These are phyloP conservation scores for Monosporascus sp. DNA, from an alignment of 2,329 filamentous ascomycete species.

Conservation along the genomic window DNA sequence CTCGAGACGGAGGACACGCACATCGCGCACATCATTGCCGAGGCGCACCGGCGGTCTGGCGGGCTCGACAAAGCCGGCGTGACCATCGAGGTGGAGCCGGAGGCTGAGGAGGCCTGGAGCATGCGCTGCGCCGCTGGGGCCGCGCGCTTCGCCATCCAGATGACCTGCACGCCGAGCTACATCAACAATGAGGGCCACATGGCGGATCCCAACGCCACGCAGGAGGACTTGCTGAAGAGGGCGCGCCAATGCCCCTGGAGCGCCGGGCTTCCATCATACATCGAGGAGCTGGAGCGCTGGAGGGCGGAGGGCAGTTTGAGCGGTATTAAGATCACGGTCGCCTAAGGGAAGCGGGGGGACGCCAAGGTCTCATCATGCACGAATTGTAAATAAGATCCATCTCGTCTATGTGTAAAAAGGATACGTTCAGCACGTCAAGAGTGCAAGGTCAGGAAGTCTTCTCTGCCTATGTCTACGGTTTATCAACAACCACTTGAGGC, in stretches of 20 bases:
- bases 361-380: too few species aligned
- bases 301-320: constrained; percentile 24
- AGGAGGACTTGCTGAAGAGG: constrained; percentile 27
- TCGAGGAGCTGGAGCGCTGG: constrained; percentile 23
- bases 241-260: constrained; percentile 25
- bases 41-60: constrained; percentile 25
- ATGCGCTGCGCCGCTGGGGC: constrained; percentile 31
- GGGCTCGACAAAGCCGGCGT: constrained; percentile 10
- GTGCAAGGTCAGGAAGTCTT: too few species aligned
- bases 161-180: constrained; percentile 51
- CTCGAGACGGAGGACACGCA: constrained; percentile 16
- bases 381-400: too few species aligned
- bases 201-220: constrained; percentile 11
- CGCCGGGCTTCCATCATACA: constrained; percentile 27
- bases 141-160: constrained; percentile 32
- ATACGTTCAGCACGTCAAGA: too few species aligned
- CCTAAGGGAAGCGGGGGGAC: constrained; percentile 1
- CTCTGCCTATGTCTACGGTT: too few species aligned
- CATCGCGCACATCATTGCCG: constrained; percentile 28
- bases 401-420: too few species aligned
- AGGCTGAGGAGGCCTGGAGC: constrained; percentile 44
- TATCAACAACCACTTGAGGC: too few species aligned
- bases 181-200: constrained; percentile 40
- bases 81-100: constrained; percentile 37
- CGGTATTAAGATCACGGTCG: constrained; percentile 13